Percentiles rank a stretch among this genome's conserved stretches.
These are phyloP conservation scores for Candida xyloterini DNA, from an alignment of 805 yeast genomes.

Conservation along the genomic window DNA sequence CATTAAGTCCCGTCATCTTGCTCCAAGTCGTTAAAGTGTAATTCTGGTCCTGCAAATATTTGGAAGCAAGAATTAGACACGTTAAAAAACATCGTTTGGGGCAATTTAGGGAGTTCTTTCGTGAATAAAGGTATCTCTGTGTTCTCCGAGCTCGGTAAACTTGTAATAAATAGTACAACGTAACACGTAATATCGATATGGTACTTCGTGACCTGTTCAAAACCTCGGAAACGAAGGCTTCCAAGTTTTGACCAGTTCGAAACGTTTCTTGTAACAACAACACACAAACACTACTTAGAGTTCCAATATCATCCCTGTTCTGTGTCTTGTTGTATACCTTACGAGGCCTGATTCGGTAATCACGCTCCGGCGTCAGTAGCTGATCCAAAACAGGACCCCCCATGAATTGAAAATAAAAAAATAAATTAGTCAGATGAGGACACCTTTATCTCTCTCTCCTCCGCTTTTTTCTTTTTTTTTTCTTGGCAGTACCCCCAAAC, in stretches of 20 bases:
- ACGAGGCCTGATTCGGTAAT: background rate
- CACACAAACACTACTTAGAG: slow-evolving; percentile 8
- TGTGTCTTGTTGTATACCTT: background rate
- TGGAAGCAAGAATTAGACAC: slow-evolving; percentile 67
- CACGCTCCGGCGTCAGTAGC: slow-evolving; percentile 8
- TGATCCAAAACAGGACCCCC: slow-evolving; percentile 6
- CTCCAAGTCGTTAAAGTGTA: slow-evolving; percentile 72
- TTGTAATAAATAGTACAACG: slow-evolving; percentile 58
- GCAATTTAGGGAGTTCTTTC: slow-evolving; percentile 34
- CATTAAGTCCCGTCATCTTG: slow-evolving; percentile 62
- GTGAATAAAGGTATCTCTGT: background rate
- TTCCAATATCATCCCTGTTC: background rate
- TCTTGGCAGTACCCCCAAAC: no score
- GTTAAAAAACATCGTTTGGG: slow-evolving; percentile 68
- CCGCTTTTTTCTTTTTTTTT: background rate
- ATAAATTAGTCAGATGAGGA: background rate
- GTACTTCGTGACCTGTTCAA: slow-evolving; percentile 55
- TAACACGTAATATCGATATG: slow-evolving; percentile 58
- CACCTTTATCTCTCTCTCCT: slow-evolving; percentile 2
- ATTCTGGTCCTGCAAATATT: slow-evolving; percentile 70
- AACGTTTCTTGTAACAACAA: slow-evolving; percentile 9
- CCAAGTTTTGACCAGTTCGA: slow-evolving; percentile 4
- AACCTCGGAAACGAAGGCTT: slow-evolving; percentile 38
- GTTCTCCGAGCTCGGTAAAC: slow-evolving; percentile 14
- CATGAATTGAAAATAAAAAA: background rate